These are phyloP conservation scores for Phytopythium sindhum DNA, from an alignment of 352 stramenopile genomes.

Conservation along the genomic window DNA sequence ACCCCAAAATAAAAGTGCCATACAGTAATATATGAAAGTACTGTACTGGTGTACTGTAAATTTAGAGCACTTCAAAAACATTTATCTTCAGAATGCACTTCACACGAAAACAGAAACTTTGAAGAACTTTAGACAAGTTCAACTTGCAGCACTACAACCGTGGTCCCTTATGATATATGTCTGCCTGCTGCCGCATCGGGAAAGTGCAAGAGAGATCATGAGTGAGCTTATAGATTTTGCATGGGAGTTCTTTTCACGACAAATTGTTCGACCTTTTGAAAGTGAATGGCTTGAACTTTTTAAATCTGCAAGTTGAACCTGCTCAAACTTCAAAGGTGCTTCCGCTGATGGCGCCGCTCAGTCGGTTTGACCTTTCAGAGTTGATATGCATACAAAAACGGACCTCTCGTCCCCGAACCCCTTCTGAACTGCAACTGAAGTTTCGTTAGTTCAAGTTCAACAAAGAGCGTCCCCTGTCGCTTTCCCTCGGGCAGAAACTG, in stretches of 20 bases:
- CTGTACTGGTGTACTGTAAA: no score
- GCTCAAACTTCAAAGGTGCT: background rate
- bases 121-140: background rate
- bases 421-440: constrained; percentile 21
- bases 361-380: background rate
- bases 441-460: constrained; percentile 32
- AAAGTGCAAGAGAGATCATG: background rate
- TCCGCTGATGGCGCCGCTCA: background rate
- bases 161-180: background rate
- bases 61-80: no score
- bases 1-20: no score
- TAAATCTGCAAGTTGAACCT: constrained; percentile 3
- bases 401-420: constrained; percentile 3
- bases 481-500: constrained; percentile 18
- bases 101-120: background rate
- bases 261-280: background rate
- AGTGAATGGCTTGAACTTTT: constrained; percentile 3
- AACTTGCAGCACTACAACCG: background rate
- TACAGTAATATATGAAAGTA: no score
- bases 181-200: background rate
- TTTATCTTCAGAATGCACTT: no score
- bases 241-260: background rate
- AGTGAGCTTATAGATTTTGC: no score
- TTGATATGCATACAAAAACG: background rate
- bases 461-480: background rate